These are phyloP conservation scores for Colletotrichum brevisporum DNA, from an alignment of 2,329 filamentous ascomycete genomes.

Conservation along the genomic window DNA sequence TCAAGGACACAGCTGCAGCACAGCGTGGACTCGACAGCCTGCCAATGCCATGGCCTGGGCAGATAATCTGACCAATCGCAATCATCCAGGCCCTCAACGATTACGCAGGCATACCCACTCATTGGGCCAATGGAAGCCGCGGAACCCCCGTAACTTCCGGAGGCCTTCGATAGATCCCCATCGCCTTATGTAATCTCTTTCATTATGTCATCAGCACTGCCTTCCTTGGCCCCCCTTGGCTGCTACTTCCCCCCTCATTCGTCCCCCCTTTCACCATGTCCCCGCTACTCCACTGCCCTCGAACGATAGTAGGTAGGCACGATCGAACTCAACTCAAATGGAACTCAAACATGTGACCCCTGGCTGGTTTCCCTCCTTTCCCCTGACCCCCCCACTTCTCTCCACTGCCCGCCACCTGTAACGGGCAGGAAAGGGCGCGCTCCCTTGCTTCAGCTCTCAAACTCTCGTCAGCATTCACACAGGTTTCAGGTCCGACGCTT, in stretches of 20 bases:
- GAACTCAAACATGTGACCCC: slow-evolving; percentile 1
- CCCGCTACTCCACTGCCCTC: background rate
- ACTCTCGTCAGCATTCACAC: slow-evolving; percentile 15
- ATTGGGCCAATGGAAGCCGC: slow-evolving; percentile 4
- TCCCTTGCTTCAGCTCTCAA: slow-evolving; percentile 23
- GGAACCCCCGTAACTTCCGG: background rate
- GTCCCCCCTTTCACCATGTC: background rate
- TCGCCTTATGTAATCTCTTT: no score
- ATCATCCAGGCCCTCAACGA: background rate
- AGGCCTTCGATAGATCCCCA: no score
- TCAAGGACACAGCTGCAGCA: no score
- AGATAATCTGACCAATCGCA: slow-evolving; percentile 11
- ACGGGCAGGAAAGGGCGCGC: background rate
- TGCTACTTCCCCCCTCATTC: background rate
- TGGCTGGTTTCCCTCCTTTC: slow-evolving; percentile 14
- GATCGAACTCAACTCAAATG: no score
- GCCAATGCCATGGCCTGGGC: background rate
- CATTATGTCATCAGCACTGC: slow-evolving; percentile 38
- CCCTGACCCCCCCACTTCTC: background rate
- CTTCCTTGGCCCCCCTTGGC: slow-evolving; percentile 16
- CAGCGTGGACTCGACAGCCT: background rate
- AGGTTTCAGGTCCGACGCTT: slow-evolving; percentile 7
- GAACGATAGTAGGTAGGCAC: background rate
- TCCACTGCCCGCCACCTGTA: slow-evolving; percentile 22
- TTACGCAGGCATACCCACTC: slow-evolving; percentile 16